These are phyloP conservation scores for Thielaviopsis punctulata DNA, from an alignment of 2,329 filamentous ascomycete genomes.

Conservation along the genomic window DNA sequence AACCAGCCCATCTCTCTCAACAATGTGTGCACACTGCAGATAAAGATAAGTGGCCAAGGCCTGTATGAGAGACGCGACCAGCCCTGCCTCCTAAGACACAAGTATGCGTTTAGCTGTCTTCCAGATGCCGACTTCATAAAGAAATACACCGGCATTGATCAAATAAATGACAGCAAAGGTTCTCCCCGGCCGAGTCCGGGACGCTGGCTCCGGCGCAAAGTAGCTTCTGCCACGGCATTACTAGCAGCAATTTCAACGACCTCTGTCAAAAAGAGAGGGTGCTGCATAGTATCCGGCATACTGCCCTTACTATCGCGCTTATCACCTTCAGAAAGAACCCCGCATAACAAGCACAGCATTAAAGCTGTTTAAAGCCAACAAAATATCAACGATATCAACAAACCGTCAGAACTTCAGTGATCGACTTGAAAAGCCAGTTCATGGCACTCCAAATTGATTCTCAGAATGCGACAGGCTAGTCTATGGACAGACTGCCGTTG, in stretches of 20 bases:
- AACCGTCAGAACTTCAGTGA: neutral
- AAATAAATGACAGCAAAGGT: slow-evolving; percentile 13
- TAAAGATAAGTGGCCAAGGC: slow-evolving; percentile 17
- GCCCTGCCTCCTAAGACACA: slow-evolving; percentile 21
- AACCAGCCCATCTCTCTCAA: neutral
- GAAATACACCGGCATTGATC: slow-evolving; percentile 2
- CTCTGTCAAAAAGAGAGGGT: neutral
- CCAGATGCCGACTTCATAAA: slow-evolving; percentile 3
- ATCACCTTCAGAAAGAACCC: slow-evolving; percentile 38
- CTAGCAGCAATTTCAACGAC: neutral
- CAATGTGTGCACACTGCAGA: neutral
- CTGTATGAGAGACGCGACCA: slow-evolving; percentile 28
- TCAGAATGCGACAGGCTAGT: too few species aligned
- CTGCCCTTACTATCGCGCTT: slow-evolving; percentile 39
- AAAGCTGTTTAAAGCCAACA: neutral
- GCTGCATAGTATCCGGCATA: slow-evolving; percentile 17
- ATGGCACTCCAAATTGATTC: neutral
- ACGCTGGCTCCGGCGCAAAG: slow-evolving; percentile 41
- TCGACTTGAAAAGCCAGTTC: neutral
- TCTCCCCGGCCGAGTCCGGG: slow-evolving; percentile 38
- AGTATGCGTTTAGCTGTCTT: slow-evolving; percentile 11
- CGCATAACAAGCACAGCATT: slow-evolving; percentile 11
- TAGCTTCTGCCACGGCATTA: slow-evolving; percentile 22
- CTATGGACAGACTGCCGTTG: too few species aligned
- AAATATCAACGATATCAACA: neutral